These are phyloP conservation scores for Exophiala sp. DNA, from an alignment of 2,329 filamentous ascomycete genomes.

Conservation along the genomic window DNA sequence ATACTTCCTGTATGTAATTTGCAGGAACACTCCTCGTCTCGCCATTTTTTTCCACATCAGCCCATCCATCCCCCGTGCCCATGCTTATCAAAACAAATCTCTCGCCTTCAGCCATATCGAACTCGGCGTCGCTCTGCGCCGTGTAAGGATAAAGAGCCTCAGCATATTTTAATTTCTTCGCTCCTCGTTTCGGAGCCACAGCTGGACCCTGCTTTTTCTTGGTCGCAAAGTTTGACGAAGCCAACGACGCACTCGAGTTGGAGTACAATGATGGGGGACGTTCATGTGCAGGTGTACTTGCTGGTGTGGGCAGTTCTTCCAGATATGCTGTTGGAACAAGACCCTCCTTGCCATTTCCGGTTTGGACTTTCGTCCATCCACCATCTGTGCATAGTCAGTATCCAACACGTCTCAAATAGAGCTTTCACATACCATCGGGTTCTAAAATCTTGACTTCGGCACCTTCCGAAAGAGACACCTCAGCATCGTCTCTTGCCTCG, in stretches of 20 bases:
- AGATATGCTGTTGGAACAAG: constrained; percentile 85
- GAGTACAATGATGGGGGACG: constrained; percentile 75
- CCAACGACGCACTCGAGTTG: constrained; percentile 68
- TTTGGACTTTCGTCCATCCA: constrained; percentile 84
- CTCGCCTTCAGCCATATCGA: constrained; percentile 87
- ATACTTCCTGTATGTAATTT: constrained; percentile 78
- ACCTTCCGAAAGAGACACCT: constrained; percentile 76
- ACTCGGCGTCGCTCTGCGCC: constrained; percentile 80
- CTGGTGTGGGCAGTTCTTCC: constrained; percentile 56
- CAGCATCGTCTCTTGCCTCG: constrained; percentile 73
- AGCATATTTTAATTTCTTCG: constrained; percentile 91
- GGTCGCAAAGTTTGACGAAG: constrained; percentile 44
- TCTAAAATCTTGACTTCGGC: constrained; percentile 75
- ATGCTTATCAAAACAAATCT: constrained; percentile 83
- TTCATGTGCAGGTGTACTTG: constrained; percentile 28
- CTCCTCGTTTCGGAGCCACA: constrained; percentile 83
- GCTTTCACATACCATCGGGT: constrained; percentile 71
- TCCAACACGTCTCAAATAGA: constrained; percentile 10
- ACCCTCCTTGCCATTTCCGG: constrained; percentile 67
- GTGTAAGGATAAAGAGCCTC: constrained; percentile 91
- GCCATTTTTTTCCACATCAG: constrained; percentile 90
- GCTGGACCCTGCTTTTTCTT: constrained; percentile 84
- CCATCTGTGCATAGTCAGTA: constrained; percentile 61
- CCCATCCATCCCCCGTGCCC: constrained; percentile 92
- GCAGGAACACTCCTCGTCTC: constrained; percentile 78